Conservation (phyloP, 2,329 filamentous ascomycete species). For the Acephala macrosclerotiorum region DNA sequence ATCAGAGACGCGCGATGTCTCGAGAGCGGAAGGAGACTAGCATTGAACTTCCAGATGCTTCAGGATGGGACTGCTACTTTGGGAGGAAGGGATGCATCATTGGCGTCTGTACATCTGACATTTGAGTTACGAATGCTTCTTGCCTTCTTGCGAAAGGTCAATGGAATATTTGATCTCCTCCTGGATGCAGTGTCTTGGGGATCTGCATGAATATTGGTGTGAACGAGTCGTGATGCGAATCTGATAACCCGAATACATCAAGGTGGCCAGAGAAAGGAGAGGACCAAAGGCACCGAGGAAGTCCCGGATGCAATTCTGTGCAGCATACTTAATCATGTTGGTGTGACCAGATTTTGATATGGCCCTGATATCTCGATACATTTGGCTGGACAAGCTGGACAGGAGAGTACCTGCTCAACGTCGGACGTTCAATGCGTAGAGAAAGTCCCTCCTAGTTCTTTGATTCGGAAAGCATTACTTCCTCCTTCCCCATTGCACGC, state of each 20-base stretch:
- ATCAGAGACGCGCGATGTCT: constrained; percentile 40
- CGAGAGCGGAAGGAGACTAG: constrained; percentile 34
- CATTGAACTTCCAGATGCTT: constrained; percentile 24
- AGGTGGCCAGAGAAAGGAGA: not conserved
- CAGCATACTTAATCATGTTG: too few species aligned
- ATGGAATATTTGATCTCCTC: constrained; percentile 29
- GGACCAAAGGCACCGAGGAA: not conserved
- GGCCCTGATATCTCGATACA: too few species aligned
- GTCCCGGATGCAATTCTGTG: not conserved
- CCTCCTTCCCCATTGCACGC: not conserved
- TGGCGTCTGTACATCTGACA: constrained; percentile 43
- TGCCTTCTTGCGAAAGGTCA: constrained; percentile 35
- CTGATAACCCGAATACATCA: not conserved
- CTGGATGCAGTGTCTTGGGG: not conserved
- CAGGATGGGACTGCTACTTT: constrained; percentile 37
- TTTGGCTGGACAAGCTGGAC: too few species aligned
- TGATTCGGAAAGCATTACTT: not conserved
- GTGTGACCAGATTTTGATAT: too few species aligned
- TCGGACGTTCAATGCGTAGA: too few species aligned
- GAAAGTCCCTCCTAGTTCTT: not conserved
- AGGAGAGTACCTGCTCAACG: too few species aligned
- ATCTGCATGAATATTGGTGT: not conserved
- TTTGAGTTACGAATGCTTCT: constrained; percentile 36
- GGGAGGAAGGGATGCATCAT: constrained; percentile 44
- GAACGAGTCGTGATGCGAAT: not conserved